These are phyloP conservation scores for Gyrodon lividus DNA, from an alignment of 768 basidiomycete genomes.

Conservation along the genomic window DNA sequence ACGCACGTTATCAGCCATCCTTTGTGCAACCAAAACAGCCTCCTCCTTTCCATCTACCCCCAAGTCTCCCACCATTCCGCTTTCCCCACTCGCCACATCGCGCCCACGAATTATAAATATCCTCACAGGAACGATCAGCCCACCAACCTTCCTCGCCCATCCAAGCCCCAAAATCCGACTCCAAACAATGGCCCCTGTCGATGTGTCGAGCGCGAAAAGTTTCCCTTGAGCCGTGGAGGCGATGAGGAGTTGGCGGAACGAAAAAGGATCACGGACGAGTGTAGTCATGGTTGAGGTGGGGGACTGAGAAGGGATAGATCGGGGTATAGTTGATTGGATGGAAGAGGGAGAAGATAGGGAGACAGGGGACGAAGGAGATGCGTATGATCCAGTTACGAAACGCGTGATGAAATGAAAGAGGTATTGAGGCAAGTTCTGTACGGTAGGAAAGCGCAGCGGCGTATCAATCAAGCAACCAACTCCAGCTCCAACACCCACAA, in stretches of 20 bases:
- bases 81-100: conserved; percentile 19
- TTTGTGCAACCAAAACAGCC: conserved; percentile 61
- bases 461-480: background rate
- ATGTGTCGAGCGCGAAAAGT: conserved; percentile 78
- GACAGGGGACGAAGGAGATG: conserved; percentile 42
- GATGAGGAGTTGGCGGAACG: conserved; percentile 82
- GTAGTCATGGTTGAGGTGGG: conserved; percentile 34
- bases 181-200: conserved; percentile 79
- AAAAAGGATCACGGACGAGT: conserved; percentile 74
- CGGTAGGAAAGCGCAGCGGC: no score
- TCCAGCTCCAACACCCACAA: background rate
- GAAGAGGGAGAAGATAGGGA: conserved; percentile 8
- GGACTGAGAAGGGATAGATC: conserved; percentile 17
- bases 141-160: conserved; percentile 59
- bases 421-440: conserved; percentile 70
- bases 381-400: conserved; percentile 69
- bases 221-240: conserved; percentile 71
- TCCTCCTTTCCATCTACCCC: conserved; percentile 49
- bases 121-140: conserved; percentile 55
- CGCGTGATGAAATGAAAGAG: conserved; percentile 63
- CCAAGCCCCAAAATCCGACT: conserved; percentile 73
- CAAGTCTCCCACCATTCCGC: conserved; percentile 18
- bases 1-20: conserved; percentile 61
- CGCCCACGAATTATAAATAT: conserved; percentile 49
- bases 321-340: conserved; percentile 17